phyloP scores from a whole-genome alignment of 2,329 filamentous ascomycete species.

The Colletotrichum ledebouriae region DNA sequence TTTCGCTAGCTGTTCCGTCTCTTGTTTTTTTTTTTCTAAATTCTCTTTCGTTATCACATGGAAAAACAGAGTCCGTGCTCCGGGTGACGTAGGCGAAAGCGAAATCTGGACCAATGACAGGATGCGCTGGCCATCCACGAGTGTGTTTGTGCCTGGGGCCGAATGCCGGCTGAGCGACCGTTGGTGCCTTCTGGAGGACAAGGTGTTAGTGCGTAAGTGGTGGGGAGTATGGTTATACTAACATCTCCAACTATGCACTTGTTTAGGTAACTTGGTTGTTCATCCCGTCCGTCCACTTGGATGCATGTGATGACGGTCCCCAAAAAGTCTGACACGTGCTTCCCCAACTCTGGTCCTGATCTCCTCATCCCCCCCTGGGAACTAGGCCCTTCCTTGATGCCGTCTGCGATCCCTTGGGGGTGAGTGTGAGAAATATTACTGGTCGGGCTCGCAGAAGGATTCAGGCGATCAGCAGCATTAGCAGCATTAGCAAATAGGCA shows the following conservation, averaged over 20 bases:
- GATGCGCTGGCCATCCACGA: neutral
- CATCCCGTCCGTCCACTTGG: slow-evolving; percentile 31
- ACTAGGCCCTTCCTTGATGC: neutral
- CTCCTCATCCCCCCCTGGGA: slow-evolving; percentile 12
- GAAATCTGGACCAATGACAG: slow-evolving; percentile 12
- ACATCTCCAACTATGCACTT: slow-evolving; percentile 14
- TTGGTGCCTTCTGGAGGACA: slow-evolving; percentile 19
- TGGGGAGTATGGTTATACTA: neutral
- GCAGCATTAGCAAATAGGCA: neutral
- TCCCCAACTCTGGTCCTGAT: slow-evolving; percentile 35
- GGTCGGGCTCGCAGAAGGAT: slow-evolving; percentile 9
- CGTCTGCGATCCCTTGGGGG: neutral
- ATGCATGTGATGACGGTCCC: slow-evolving; percentile 42
- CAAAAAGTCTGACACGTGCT: slow-evolving; percentile 43
- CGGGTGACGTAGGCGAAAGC: slow-evolving; percentile 27
- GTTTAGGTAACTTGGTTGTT: slow-evolving; percentile 21
- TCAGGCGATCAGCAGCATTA: slow-evolving; percentile 13
- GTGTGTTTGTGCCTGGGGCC: slow-evolving; percentile 39
- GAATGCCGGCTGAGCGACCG: slow-evolving; percentile 39
- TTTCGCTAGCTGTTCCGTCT: neutral
- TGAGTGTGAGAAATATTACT: neutral
- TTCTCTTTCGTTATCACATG: slow-evolving; percentile 38
- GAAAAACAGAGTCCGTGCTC: slow-evolving; percentile 32
- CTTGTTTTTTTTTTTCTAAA: neutral
- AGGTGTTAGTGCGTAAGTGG: slow-evolving; percentile 3